Percentiles rank a stretch among this genome's conserved stretches.
Conservation (phyloP, 2,329 filamentous ascomycete genomes). For the Tolypocladium cylindrosporum region DNA sequence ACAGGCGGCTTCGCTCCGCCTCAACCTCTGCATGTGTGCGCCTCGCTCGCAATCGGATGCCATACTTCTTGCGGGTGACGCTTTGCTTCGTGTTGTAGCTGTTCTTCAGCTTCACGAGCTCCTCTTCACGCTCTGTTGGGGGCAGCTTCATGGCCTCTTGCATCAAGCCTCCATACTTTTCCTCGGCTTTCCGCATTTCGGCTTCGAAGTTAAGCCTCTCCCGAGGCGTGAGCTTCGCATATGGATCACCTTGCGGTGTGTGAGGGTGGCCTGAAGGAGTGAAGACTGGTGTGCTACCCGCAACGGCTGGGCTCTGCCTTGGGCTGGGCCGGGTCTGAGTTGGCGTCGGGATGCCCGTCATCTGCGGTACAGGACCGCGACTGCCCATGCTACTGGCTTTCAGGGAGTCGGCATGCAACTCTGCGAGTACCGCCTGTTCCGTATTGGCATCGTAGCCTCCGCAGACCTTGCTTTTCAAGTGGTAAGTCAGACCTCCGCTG, state of each 20-base stretch:
- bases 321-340: not conserved
- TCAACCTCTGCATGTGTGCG: conserved; percentile 37
- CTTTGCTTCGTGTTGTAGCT: conserved; percentile 46
- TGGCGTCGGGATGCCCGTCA: not conserved
- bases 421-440: not conserved
- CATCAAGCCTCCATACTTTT: conserved; percentile 30
- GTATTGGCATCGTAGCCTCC: conserved; percentile 23
- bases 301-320: not conserved
- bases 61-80: conserved; percentile 46
- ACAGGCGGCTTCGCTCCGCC: conserved; percentile 28
- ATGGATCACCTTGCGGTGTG: conserved; percentile 25
- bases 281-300: not conserved
- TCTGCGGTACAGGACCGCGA: not conserved
- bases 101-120: conserved; percentile 36
- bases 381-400: not conserved
- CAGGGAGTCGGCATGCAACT: too few relatives aligned
- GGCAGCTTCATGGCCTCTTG: conserved; percentile 27
- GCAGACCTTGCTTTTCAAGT: conserved; percentile 34
- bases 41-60: conserved; percentile 41
- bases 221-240: conserved; percentile 29
- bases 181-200: conserved; percentile 19
- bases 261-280: not conserved
- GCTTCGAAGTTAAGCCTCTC: conserved; percentile 13
- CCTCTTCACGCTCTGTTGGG: conserved; percentile 21
- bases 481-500: conserved; percentile 31